Evolutionary conservation across 176 grass and related monocot genomes (phyloP), one percentile per base, ranked within the genome.

Genomic region (Cenchrus fungigraminus): DNA sequence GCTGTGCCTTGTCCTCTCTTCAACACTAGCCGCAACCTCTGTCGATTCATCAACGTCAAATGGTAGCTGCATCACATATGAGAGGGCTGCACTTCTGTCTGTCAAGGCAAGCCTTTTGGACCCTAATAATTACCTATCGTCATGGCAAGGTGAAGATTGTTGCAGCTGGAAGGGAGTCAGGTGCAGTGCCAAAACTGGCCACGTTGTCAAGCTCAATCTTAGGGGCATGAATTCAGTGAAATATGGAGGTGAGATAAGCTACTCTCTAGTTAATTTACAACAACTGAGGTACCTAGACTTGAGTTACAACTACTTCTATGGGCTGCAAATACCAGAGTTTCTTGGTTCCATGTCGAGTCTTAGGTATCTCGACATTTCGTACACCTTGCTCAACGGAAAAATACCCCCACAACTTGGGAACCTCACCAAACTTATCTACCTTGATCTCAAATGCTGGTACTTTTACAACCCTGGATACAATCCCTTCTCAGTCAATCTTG

Each of bases 141-240:
- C 82, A 55, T 91, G 85, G 89, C 82, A 71, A 65, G 89, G 69
- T 15, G 19, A 88, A 63, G 78, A 85, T 8, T 91, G 76, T 52
- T 88, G 89, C 76, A 80, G 46, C 46, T 85, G 86, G 86, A 80
- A 58, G 31, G 86, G 89, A 32, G 9, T 91, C 68, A 74, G 45
- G 16, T 91, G 86, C 76, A 86, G 77, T 14, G 28, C 50, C 3
- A 47, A 47, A 28, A 84, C 69, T 17, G 76, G 81, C 83, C 76
- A 91, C 16, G 81, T 91, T 67, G 60, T 85, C 61, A 85, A 85
- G 70, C 89, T 91, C 45, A 65, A 71, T 44, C 81, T 91, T 59
- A 76, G 37, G 25, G 25, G 25, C 25, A 25, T 25, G 25, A 25
- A 25, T 25, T 25, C 25, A 25, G 25, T 25, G 25, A 25, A 25